Conservation (phyloP, 148 eudicot species). For the Nepenthes gracilis region DNA sequence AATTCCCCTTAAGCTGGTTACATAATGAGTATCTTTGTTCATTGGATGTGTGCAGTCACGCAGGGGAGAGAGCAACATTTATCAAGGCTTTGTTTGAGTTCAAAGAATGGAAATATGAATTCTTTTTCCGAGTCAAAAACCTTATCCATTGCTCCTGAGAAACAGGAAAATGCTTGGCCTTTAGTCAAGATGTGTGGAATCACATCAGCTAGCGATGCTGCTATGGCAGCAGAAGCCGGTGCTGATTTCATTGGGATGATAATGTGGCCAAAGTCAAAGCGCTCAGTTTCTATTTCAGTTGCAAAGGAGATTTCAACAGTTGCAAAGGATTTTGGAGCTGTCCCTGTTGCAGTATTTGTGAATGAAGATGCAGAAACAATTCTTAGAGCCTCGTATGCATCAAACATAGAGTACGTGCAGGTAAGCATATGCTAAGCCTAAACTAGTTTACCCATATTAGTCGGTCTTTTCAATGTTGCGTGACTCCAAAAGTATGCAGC, state of each 20-base stretch:
- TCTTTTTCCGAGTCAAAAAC: background rate
- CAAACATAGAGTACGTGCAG: conserved; percentile 76
- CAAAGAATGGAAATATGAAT: background rate
- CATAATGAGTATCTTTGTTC: no score
- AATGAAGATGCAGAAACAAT: conserved; percentile 78
- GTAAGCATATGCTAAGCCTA: conserved; percentile 6
- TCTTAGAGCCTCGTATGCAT: conserved; percentile 49
- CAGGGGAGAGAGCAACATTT: no score
- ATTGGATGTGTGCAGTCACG: no score
- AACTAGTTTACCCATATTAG: background rate
- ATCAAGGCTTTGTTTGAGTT: no score
- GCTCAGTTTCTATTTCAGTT: conserved; percentile 61
- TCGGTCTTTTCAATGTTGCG: background rate
- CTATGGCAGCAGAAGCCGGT: conserved; percentile 91
- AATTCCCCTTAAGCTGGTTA: no score
- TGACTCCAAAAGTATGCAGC: conserved; percentile 35
- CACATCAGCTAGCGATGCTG: conserved; percentile 90
- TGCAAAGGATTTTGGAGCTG: conserved; percentile 69
- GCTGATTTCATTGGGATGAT: conserved; percentile 95
- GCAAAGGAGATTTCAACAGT: conserved; percentile 85
- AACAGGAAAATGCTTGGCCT: conserved; percentile 27
- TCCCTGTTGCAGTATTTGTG: conserved; percentile 92
- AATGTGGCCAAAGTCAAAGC: conserved; percentile 91
- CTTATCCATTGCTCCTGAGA: background rate
- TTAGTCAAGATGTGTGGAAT: conserved; percentile 95